These are phyloP conservation scores for Omphalea diandra DNA, from an alignment of 441 rosid genomes.

Conservation along the genomic window DNA sequence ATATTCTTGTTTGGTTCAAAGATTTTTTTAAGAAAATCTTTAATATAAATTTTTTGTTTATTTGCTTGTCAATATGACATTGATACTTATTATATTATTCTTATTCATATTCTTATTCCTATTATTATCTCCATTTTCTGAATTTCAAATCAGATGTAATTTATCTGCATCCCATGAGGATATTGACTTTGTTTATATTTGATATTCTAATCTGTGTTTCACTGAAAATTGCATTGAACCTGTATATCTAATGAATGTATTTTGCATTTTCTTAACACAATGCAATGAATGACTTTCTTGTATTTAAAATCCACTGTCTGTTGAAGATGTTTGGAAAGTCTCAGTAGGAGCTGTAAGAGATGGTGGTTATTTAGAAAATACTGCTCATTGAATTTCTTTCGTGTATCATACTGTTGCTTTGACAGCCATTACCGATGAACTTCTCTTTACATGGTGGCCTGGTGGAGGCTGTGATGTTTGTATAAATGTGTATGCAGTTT, in stretches of 20 bases:
- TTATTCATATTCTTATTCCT: too few species aligned
- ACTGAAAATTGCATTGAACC: too few species aligned
- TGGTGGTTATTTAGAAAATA: not conserved
- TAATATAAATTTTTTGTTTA: too few species aligned
- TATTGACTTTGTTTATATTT: not conserved
- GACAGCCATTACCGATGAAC: too few species aligned
- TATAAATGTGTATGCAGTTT: too few species aligned
- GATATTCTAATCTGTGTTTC: too few species aligned
- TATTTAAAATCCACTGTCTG: not conserved
- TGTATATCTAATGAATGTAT: not conserved
- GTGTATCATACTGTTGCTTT: not conserved
- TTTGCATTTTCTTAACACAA: not conserved
- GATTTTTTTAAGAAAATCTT: too few species aligned
- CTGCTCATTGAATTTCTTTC: not conserved
- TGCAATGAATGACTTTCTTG: not conserved
- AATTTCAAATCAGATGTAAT: not conserved
- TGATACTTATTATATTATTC: too few species aligned
- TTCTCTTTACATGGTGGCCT: too few species aligned
- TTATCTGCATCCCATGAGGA: not conserved
- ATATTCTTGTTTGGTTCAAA: too few species aligned
- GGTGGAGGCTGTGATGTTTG: too few species aligned
- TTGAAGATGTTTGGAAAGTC: not conserved
- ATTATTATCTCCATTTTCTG: not conserved
- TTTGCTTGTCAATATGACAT: too few species aligned
- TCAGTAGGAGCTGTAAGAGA: not conserved